Conservation (phyloP, 495 filamentous ascomycete genomes). For the Barbatosphaeria neglecta region DNA sequence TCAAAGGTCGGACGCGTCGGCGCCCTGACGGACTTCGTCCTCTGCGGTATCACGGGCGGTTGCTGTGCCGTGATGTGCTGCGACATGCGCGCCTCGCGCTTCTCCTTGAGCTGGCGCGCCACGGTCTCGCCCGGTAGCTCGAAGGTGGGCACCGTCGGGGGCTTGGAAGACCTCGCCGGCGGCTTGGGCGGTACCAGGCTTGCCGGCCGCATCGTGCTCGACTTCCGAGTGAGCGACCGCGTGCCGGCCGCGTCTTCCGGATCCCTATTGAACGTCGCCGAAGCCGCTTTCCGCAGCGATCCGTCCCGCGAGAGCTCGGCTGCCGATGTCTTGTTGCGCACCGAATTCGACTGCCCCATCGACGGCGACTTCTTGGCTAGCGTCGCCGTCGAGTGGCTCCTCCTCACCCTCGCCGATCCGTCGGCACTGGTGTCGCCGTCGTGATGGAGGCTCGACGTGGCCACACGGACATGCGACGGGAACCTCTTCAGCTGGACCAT, state of each 20-base stretch:
- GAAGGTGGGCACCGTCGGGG: conserved; percentile 53
- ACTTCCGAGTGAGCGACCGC: conserved; percentile 10
- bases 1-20: conserved; percentile 55
- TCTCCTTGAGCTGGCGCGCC: conserved; percentile 46
- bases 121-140: conserved; percentile 62
- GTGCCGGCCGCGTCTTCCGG: conserved; percentile 15
- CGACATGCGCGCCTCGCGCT: conserved; percentile 35
- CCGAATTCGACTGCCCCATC: conserved; percentile 3
- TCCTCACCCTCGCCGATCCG: conserved; percentile 5
- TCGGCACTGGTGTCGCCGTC: not conserved
- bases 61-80: conserved; percentile 20
- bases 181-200: conserved; percentile 35
- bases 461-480: conserved; percentile 20
- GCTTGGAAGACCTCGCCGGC: conserved; percentile 44
- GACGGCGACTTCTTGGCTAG: conserved; percentile 6
- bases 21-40: conserved; percentile 40
- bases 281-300: conserved; percentile 21
- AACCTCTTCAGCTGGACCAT: conserved; percentile 27
- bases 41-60: conserved; percentile 11
- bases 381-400: conserved; percentile 6
- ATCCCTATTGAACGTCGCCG: conserved; percentile 19
- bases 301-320: conserved; percentile 8
- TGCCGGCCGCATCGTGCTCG: conserved; percentile 18
- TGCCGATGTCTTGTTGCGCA: conserved; percentile 10
- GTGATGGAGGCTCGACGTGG: not conserved